A percentile compares a stretch with the other conserved stretches of the same genome.
phyloP scores from a whole-genome alignment of 78 protist species.

The Isochrysis galbana region DNA sequence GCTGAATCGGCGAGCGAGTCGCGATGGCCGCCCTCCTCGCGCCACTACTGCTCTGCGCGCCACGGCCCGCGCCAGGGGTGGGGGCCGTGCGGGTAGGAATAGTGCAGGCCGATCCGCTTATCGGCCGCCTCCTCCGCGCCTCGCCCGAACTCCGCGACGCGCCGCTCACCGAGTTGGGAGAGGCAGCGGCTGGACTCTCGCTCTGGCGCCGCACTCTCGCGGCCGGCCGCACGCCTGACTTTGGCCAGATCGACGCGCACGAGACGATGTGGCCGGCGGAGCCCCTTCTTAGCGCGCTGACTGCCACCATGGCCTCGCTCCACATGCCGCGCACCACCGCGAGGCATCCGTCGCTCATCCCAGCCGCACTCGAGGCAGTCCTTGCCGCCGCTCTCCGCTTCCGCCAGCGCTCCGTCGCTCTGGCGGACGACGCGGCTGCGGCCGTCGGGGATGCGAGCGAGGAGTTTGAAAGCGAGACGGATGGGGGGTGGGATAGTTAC shows the following conservation, averaged over 20 bases:
- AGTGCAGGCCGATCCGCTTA: no score
- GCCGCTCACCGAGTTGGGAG: not conserved
- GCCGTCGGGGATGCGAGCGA: not conserved
- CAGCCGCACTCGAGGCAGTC: not conserved
- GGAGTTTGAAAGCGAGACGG: not conserved
- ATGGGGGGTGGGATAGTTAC: not conserved
- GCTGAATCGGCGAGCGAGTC: no score
- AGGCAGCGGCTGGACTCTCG: not conserved
- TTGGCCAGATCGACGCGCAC: not conserved
- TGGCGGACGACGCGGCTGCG: not conserved
- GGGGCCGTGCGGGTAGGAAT: no score
- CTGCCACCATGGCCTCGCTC: not conserved
- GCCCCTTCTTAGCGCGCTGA: not conserved
- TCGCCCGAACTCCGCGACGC: no score
- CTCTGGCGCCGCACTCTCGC: not conserved
- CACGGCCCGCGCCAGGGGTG: no score
- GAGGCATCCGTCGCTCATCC: not conserved
- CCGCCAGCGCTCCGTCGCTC: not conserved
- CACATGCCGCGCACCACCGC: not conserved
- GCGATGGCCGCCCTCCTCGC: no score
- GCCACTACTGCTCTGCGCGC: no score
- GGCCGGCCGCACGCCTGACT: not conserved
- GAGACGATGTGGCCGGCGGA: not conserved
- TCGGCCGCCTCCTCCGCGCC: no score
- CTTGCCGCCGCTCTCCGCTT: not conserved